A percentile compares a stretch with the other conserved stretches of the same genome.
phyloP scores from a whole-genome alignment of 179 eudicot species.

The Silene noctiflora region DNA sequence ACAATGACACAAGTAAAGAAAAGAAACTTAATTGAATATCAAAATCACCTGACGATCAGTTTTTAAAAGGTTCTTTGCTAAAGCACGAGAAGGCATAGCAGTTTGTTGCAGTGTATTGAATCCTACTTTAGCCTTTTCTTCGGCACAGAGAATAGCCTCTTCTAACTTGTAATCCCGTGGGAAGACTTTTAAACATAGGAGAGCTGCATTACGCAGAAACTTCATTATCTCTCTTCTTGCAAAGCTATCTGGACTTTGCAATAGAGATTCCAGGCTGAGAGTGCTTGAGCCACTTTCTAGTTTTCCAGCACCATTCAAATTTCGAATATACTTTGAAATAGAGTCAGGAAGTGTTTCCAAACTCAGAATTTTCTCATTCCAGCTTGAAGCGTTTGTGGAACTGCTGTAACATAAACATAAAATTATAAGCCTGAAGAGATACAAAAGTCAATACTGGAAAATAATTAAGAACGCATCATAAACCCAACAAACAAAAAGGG shows the following conservation, averaged over 20 bases:
- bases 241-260: slow-evolving; percentile 37
- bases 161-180: slow-evolving; percentile 73
- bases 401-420: slow-evolving; percentile 39
- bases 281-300: slow-evolving; percentile 31
- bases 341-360: slow-evolving; percentile 49
- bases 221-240: slow-evolving; percentile 56
- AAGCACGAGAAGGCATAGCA: slow-evolving; percentile 73
- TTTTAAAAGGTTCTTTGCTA: slow-evolving; percentile 84
- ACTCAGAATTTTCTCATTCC: slow-evolving; percentile 64
- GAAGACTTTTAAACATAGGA: slow-evolving; percentile 61
- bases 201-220: slow-evolving; percentile 75
- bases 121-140: slow-evolving; percentile 57
- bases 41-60: slow-evolving; percentile 78
- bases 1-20: not conserved
- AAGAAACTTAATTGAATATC: not conserved
- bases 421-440: slow-evolving; percentile 1
- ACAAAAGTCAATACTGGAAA: not conserved
- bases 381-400: slow-evolving; percentile 82
- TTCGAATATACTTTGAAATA: slow-evolving; percentile 50
- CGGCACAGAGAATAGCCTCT: slow-evolving; percentile 81
- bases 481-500: not conserved
- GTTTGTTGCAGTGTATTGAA: slow-evolving; percentile 35
- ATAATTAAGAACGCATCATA: not conserved
- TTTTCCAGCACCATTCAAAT: slow-evolving; percentile 32
- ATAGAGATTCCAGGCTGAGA: slow-evolving; percentile 46